phyloP scores from a whole-genome alignment of 2,329 filamentous ascomycete species.

The Phyllosticta citrichinensis region DNA sequence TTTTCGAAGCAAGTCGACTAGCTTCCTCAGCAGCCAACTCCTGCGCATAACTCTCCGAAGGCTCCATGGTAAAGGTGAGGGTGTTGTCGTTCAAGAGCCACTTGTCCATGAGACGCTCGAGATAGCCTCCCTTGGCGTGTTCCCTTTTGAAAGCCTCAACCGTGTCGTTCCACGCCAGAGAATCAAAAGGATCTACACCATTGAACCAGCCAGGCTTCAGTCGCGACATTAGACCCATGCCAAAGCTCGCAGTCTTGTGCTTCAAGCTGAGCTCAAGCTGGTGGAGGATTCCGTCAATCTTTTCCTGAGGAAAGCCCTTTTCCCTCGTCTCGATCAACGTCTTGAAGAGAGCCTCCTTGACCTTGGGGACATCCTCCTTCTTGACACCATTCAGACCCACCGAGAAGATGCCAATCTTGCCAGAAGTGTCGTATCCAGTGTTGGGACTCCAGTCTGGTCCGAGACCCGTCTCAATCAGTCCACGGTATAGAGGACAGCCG shows the following conservation, averaged over 20 bases:
- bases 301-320: conserved; percentile 77
- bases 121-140: conserved; percentile 65
- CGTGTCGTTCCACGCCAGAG: conserved; percentile 84
- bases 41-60: conserved; percentile 63
- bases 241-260: conserved; percentile 94
- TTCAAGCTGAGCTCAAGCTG: conserved; percentile 88
- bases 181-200: conserved; percentile 83
- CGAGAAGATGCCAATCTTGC: conserved; percentile 72
- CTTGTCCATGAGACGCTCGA: conserved; percentile 78
- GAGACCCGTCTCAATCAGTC: conserved; percentile 78
- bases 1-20: conserved; percentile 61
- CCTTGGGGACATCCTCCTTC: conserved; percentile 63
- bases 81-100: conserved; percentile 82
- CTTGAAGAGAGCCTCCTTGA: conserved; percentile 63
- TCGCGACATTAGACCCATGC: conserved; percentile 79
- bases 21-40: conserved; percentile 70
- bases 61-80: conserved; percentile 89
- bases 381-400: conserved; percentile 86
- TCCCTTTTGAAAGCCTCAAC: conserved; percentile 71
- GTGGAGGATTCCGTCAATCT: conserved; percentile 89
- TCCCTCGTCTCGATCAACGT: conserved; percentile 60
- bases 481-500: conserved; percentile 83
- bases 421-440: conserved; percentile 77
- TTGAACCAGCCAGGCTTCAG: conserved; percentile 93
- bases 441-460: conserved; percentile 94